phyloP scores from a whole-genome alignment of 805 yeast genomes.

The Wickerhamomyces rabaulensis region DNA sequence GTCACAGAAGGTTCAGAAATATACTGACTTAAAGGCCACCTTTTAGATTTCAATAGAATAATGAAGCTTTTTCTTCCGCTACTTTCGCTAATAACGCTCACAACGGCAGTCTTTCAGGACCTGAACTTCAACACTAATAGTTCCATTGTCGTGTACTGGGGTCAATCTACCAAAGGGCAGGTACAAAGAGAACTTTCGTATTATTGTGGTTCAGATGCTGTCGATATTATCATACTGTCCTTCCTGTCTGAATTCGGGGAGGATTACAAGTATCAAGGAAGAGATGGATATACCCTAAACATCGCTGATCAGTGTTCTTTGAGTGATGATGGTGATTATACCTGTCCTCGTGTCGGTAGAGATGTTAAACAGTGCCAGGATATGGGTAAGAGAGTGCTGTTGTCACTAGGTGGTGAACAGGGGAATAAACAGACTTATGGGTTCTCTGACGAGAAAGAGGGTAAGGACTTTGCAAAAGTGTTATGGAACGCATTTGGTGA shows the following conservation, averaged over 20 bases:
- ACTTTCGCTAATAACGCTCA: neutral
- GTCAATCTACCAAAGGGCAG: slow-evolving; percentile 54
- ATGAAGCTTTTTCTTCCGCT: neutral
- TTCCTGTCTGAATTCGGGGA: slow-evolving; percentile 35
- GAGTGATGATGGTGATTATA: slow-evolving; percentile 27
- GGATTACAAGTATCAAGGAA: slow-evolving; percentile 1
- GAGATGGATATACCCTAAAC: slow-evolving; percentile 35
- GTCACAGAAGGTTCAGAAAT: no score
- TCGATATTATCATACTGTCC: slow-evolving; percentile 69
- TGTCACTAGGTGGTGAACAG: slow-evolving; percentile 72
- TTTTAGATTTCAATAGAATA: neutral
- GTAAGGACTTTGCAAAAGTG: slow-evolving; percentile 49
- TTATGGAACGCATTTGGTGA: slow-evolving; percentile 61
- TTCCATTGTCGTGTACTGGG: slow-evolving; percentile 66
- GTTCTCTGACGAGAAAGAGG: slow-evolving; percentile 75
- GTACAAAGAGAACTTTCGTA: slow-evolving; percentile 37
- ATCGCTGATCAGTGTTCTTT: slow-evolving; percentile 48
- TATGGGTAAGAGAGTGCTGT: slow-evolving; percentile 68
- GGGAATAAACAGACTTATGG: slow-evolving; percentile 61
- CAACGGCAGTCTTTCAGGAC: slow-evolving; percentile 1
- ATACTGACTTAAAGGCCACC: no score
- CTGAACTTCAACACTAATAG: slow-evolving; percentile 1
- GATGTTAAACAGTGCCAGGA: slow-evolving; percentile 75
- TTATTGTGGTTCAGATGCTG: slow-evolving; percentile 61
- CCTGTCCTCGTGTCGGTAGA: slow-evolving; percentile 50